phyloP scores from a whole-genome alignment of 805 yeast species.

The Yamadazyma sp. region DNA sequence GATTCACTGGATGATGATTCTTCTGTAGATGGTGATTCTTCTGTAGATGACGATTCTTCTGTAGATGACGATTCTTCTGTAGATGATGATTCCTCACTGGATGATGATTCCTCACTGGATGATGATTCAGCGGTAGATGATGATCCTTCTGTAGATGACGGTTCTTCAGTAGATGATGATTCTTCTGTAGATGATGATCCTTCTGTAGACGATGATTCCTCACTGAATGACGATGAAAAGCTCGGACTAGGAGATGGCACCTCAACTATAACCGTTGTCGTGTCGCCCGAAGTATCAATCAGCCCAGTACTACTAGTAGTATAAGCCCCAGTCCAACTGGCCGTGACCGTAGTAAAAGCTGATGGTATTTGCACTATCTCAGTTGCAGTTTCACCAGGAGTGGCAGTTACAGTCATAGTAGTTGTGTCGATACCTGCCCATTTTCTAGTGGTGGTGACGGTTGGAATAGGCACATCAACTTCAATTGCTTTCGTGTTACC shows the following conservation, averaged over 20 bases:
- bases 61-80: constrained; percentile 2
- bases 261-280: constrained; percentile 13
- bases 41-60: constrained; percentile 2
- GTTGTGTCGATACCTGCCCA: constrained; percentile 17
- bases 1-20: constrained; percentile 3
- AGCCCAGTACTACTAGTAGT: constrained; percentile 16
- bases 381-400: constrained; percentile 20
- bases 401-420: constrained; percentile 19
- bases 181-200: constrained; percentile 1
- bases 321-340: too few species aligned
- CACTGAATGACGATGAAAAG: neutral
- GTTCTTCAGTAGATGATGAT: constrained; percentile 1
- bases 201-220: constrained; percentile 1
- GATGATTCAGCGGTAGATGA: neutral
- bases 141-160: constrained; percentile 1
- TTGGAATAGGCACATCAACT: constrained; percentile 23
- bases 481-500: constrained; percentile 24
- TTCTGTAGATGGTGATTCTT: constrained; percentile 3
- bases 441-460: constrained; percentile 13
- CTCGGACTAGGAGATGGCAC: constrained; percentile 15
- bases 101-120: neutral
- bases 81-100: neutral
- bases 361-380: constrained; percentile 19
- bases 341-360: too few species aligned
- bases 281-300: constrained; percentile 9